Conservation (phyloP, 805 yeast genomes). For the Candida schatavii region DNA sequence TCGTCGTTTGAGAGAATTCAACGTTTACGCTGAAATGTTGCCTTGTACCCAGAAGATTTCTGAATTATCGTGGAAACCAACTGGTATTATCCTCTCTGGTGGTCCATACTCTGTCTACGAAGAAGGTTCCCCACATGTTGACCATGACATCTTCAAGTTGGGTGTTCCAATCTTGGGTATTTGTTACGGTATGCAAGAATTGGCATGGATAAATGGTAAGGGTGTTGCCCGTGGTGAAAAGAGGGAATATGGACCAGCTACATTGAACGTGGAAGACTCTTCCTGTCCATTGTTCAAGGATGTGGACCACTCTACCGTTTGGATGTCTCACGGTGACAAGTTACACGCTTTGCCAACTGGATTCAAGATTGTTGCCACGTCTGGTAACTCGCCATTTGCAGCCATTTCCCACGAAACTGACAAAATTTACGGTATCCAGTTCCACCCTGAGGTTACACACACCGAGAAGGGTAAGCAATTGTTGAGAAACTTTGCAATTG, state of each 20-base stretch:
- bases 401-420: slow-evolving; percentile 78
- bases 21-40: slow-evolving; percentile 98
- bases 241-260: slow-evolving; percentile 98
- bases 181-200: slow-evolving; percentile 98
- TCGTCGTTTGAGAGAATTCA: slow-evolving; percentile 95
- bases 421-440: slow-evolving; percentile 89
- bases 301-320: slow-evolving; percentile 91
- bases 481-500: slow-evolving; percentile 88
- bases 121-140: slow-evolving; percentile 95
- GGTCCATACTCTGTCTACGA: slow-evolving; percentile 98
- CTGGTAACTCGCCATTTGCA: slow-evolving; percentile 93
- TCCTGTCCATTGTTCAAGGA: slow-evolving; percentile 75
- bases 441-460: slow-evolving; percentile 99
- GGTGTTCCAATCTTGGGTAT: slow-evolving; percentile 94
- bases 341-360: slow-evolving; percentile 86
- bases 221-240: slow-evolving; percentile 94
- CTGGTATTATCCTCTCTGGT: slow-evolving; percentile 94
- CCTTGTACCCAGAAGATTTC: slow-evolving; percentile 98
- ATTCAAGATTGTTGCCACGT: slow-evolving; percentile 83
- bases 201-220: slow-evolving; percentile 96
- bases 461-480: slow-evolving; percentile 85
- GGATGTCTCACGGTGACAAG: slow-evolving; percentile 99
- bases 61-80: slow-evolving; percentile 91
- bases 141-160: slow-evolving; percentile 85
- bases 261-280: slow-evolving; percentile 69